Conservation (phyloP, 768 basidiomycete genomes). For the Sarcodon aspratus region DNA sequence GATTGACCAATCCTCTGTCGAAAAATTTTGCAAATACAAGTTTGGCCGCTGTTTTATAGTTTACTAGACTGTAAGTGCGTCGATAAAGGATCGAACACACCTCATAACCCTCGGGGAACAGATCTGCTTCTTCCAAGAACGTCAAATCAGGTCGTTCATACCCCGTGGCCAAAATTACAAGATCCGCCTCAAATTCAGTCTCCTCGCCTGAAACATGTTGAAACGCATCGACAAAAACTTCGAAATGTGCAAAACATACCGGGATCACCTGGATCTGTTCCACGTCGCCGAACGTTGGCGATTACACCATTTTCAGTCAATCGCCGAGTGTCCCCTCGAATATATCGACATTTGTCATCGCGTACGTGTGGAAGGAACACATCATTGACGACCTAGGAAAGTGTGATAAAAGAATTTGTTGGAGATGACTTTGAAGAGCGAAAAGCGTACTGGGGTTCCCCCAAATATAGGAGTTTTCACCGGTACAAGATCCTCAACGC, state of each 20-base stretch:
- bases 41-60: conserved; percentile 25
- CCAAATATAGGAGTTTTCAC: conserved; percentile 30
- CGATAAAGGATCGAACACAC: conserved; percentile 11
- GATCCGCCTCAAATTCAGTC: conserved; percentile 28
- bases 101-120: conserved; percentile 40
- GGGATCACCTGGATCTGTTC: conserved; percentile 14
- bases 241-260: background rate
- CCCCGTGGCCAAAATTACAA: conserved; percentile 42
- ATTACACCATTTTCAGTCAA: conserved; percentile 26
- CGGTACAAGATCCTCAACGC: conserved; percentile 32
- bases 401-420: background rate
- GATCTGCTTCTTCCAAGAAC: conserved; percentile 29
- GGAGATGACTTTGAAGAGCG: background rate
- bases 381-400: conserved; percentile 35
- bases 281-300: conserved; percentile 25
- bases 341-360: conserved; percentile 28
- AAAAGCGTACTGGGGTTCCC: conserved; percentile 27
- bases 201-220: background rate
- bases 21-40: conserved; percentile 44
- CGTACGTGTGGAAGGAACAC: conserved; percentile 36
- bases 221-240: background rate
- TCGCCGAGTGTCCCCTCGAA: conserved; percentile 33
- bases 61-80: background rate
- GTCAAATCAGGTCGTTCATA: conserved; percentile 33
- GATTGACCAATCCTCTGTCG: conserved; percentile 40